Evolutionary conservation across 2,329 filamentous ascomycete species (phyloP).

Genomic region (Aspergillus ruber): DNA sequence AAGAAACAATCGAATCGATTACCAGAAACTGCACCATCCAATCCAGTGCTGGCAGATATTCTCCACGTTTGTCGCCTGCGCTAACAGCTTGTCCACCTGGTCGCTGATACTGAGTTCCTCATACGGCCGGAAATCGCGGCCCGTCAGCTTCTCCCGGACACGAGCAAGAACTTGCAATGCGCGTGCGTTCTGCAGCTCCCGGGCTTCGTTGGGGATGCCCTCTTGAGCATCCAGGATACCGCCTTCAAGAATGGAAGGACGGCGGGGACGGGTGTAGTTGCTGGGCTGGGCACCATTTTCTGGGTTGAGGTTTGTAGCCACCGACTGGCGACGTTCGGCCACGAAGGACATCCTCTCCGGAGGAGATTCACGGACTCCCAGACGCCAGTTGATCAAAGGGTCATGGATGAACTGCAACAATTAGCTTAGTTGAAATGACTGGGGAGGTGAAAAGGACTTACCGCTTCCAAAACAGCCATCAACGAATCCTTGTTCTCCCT

Average conservation of each 20-base stretch:
- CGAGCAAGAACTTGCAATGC: constrained; percentile 86
- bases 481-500: constrained; percentile 96
- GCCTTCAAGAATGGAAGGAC: constrained; percentile 63
- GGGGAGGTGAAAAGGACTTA: constrained; percentile 47
- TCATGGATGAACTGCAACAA: constrained; percentile 85
- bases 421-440: constrained; percentile 1
- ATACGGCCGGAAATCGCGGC: constrained; percentile 78
- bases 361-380: constrained; percentile 56
- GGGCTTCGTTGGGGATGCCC: constrained; percentile 37
- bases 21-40: constrained; percentile 99
- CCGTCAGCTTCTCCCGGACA: constrained; percentile 92
- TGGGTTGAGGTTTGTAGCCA: constrained; percentile 46
- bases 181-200: constrained; percentile 84
- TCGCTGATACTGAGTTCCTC: constrained; percentile 78
- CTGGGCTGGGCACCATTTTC: constrained; percentile 54
- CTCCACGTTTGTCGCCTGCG: constrained; percentile 92
- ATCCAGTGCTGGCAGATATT: constrained; percentile 99
- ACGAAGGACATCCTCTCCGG: constrained; percentile 55
- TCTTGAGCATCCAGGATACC: constrained; percentile 40
- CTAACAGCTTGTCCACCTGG: constrained; percentile 91
- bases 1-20: constrained; percentile 13
- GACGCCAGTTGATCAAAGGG: constrained; percentile 94
- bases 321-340: constrained; percentile 54
- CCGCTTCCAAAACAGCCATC: constrained; percentile 95
- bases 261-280: constrained; percentile 59